phyloP scores from a whole-genome alignment of 495 filamentous ascomycete genomes.

The Neurospora discreta region DNA sequence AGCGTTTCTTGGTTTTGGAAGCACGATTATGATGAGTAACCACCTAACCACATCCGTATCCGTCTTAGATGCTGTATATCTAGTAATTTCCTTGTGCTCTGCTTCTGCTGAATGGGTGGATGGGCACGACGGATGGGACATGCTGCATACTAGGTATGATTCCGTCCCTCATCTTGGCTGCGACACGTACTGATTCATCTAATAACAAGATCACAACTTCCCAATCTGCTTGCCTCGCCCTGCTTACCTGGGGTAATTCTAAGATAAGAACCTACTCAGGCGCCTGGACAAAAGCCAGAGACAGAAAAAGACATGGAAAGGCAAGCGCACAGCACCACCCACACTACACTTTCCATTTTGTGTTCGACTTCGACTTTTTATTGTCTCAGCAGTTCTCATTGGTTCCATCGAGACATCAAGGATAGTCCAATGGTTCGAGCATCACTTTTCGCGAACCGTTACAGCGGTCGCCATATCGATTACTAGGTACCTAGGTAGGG shows the following conservation, averaged over 20 bases:
- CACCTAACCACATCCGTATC: not conserved
- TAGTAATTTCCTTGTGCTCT: not conserved
- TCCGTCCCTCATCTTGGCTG: not conserved
- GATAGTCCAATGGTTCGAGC: not conserved
- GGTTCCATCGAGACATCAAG: too few species aligned
- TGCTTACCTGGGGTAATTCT: too few species aligned
- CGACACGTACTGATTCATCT: not conserved
- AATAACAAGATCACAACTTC: not conserved
- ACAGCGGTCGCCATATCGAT: too few species aligned
- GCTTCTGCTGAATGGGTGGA: not conserved
- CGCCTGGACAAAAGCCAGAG: not conserved
- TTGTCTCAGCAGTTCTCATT: not conserved
- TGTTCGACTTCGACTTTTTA: not conserved
- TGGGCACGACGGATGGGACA: not conserved
- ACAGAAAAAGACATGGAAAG: not conserved
- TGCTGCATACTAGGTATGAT: not conserved
- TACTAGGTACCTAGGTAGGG: too few species aligned
- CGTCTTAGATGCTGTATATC: not conserved
- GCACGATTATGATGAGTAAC: not conserved
- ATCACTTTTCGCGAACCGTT: not conserved
- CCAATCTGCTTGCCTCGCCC: not conserved
- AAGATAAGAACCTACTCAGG: too few species aligned
- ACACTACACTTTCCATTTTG: not conserved
- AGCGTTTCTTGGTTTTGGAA: not conserved
- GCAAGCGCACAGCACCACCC: not conserved